Evolutionary conservation across 805 yeast species (phyloP).

Genomic region (Metschnikowia similis): DNA sequence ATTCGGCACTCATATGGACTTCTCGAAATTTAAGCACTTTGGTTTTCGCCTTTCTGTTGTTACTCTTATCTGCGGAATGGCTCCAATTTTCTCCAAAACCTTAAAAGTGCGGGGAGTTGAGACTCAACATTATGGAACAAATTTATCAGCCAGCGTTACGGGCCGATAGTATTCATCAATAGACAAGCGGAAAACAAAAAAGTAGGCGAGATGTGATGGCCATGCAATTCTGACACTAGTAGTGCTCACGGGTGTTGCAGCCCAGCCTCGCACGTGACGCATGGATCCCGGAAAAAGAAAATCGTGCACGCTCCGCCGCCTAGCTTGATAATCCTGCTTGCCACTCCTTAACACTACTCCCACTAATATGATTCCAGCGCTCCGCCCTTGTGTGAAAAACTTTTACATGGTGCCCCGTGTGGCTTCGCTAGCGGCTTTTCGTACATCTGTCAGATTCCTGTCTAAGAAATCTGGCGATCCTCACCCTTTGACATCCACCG

Average conservation of each 20-base stretch:
- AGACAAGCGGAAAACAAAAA: no score
- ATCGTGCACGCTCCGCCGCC: constrained; percentile 1
- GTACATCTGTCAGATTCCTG: constrained; percentile 10
- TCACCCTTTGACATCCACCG: background rate
- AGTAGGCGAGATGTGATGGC: background rate
- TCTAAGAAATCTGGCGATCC: constrained; percentile 14
- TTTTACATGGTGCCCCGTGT: background rate
- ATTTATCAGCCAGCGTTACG: no score
- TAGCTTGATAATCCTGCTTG: background rate
- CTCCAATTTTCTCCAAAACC: no score
- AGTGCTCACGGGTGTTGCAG: background rate
- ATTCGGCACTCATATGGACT: no score
- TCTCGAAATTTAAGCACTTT: no score
- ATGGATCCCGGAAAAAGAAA: constrained; percentile 3
- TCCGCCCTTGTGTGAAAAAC: background rate
- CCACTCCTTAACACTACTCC: background rate
- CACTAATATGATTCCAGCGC: background rate
- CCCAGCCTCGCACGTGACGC: constrained; percentile 1
- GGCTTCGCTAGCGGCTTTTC: constrained; percentile 1
- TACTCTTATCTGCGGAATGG: no score
- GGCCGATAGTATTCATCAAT: no score
- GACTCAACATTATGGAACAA: no score
- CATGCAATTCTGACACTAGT: background rate
- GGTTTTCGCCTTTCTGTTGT: no score
- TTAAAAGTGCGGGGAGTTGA: no score